These are phyloP conservation scores for Lecanicillium sp. DNA, from an alignment of 2,329 filamentous ascomycete genomes.

Conservation along the genomic window DNA sequence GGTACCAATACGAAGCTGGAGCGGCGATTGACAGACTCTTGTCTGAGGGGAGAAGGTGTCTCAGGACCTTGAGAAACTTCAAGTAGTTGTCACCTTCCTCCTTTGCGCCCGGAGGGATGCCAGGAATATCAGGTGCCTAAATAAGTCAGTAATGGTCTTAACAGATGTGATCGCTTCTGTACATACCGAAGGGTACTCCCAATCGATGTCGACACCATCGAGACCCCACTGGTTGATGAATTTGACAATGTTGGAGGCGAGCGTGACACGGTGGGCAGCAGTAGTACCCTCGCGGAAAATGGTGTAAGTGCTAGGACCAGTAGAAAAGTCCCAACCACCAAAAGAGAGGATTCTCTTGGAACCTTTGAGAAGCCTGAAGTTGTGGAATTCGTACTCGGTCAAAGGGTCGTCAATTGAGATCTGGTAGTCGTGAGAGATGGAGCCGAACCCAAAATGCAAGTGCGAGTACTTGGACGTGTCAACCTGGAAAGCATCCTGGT, in stretches of 20 bases:
- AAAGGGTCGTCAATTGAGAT: slow-evolving; percentile 18
- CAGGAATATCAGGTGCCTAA: slow-evolving; percentile 17
- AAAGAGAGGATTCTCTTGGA: slow-evolving; percentile 34
- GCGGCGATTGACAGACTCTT: slow-evolving; percentile 21
- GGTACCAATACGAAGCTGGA: slow-evolving; percentile 25
- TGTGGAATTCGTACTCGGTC: slow-evolving; percentile 21
- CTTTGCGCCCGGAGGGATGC: slow-evolving; percentile 13
- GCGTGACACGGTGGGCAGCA: slow-evolving; percentile 25
- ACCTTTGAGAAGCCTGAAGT: slow-evolving; percentile 21
- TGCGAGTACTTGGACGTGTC: slow-evolving; percentile 16
- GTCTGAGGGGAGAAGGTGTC: too few species aligned
- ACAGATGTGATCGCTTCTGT: slow-evolving; percentile 6
- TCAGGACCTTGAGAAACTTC: slow-evolving; percentile 3
- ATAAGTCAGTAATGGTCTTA: slow-evolving; percentile 10
- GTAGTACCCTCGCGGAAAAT: slow-evolving; percentile 31
- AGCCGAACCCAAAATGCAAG: slow-evolving; percentile 22
- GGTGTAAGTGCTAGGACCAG: slow-evolving; percentile 27
- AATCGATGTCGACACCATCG: slow-evolving; percentile 12
- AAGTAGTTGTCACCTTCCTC: slow-evolving; percentile 15
- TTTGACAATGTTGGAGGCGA: slow-evolving; percentile 25
- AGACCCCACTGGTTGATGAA: slow-evolving; percentile 3
- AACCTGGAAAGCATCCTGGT: slow-evolving; percentile 22
- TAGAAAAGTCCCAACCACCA: slow-evolving; percentile 40
- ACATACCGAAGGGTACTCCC: slow-evolving; percentile 13
- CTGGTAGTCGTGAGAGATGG: slow-evolving; percentile 18